These are phyloP conservation scores for Rusavskia elegans DNA, from an alignment of 495 filamentous ascomycete genomes.

Conservation along the genomic window DNA sequence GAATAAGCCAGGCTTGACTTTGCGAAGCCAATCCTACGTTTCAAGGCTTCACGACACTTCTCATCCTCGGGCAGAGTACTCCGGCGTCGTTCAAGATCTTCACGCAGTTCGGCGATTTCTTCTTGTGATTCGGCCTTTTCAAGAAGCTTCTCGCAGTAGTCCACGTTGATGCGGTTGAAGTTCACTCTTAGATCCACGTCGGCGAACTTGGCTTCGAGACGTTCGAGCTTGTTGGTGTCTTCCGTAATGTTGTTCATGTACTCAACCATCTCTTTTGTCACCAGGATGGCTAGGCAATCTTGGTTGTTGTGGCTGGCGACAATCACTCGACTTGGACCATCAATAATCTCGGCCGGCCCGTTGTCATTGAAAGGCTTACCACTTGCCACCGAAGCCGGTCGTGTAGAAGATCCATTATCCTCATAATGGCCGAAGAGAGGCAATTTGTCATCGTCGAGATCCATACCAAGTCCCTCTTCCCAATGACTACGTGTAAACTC, in stretches of 20 bases:
- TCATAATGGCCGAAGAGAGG: no score
- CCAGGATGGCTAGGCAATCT: slow-evolving; percentile 3
- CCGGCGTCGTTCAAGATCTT: neutral
- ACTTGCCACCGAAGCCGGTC: no score
- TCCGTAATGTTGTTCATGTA: neutral
- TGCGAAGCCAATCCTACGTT: neutral
- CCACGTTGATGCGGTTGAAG: neutral
- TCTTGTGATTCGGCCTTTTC: neutral
- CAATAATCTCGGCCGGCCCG: neutral
- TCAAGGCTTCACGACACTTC: neutral
- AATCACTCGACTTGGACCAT: neutral
- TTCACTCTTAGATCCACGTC: neutral
- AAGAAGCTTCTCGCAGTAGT: neutral
- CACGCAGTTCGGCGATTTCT: neutral
- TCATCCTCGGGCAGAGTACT: neutral
- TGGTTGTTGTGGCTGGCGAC: neutral
- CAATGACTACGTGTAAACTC: neutral
- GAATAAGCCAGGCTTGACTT: neutral
- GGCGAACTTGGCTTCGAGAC: neutral
- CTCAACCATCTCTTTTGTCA: neutral
- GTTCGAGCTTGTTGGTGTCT: neutral
- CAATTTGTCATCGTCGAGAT: no score
- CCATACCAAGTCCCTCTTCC: neutral
- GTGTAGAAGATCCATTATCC: no score
- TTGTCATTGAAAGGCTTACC: neutral